These are phyloP conservation scores for Salinomyces thailandicus DNA, from an alignment of 2,329 filamentous ascomycete genomes.

Conservation along the genomic window DNA sequence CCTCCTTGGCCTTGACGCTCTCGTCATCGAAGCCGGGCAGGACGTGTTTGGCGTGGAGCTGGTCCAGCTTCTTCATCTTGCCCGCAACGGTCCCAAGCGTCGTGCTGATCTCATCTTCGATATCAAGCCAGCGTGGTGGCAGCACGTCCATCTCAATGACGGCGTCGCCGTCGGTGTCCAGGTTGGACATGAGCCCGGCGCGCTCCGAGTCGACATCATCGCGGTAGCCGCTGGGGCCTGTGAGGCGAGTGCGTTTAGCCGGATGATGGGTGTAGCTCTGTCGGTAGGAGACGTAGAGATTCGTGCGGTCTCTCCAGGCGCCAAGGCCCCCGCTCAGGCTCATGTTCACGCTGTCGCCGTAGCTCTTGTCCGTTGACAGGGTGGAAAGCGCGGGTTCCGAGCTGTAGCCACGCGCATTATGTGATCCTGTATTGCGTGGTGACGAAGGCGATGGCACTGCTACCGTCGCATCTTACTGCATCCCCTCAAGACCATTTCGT, in stretches of 20 bases:
- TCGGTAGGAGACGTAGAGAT: conserved; percentile 97
- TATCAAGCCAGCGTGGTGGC: conserved; percentile 88
- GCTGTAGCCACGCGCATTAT: too few species aligned
- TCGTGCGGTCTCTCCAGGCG: conserved; percentile 92
- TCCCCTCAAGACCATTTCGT: too few species aligned
- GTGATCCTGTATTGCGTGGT: too few species aligned
- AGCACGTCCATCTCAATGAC: conserved; percentile 98
- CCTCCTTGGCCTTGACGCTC: conserved; percentile 74
- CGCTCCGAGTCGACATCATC: conserved; percentile 42
- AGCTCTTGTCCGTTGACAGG: neutral
- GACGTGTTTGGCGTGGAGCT: conserved; percentile 93
- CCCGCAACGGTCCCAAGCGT: conserved; percentile 67
- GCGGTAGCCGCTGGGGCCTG: conserved; percentile 35
- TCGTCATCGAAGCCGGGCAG: conserved; percentile 95
- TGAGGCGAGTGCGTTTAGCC: conserved; percentile 58
- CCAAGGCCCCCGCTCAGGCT: too few species aligned
- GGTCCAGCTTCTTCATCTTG: conserved; percentile 76
- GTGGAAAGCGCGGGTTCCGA: too few species aligned
- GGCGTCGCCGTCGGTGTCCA: conserved; percentile 74
- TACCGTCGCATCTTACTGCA: too few species aligned
- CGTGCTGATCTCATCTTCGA: conserved; percentile 87
- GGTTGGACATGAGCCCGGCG: conserved; percentile 73
- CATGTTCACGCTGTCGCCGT: neutral
- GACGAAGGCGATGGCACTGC: too few species aligned
- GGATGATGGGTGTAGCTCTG: conserved; percentile 97